Base-by-base conservation (phyloP, 495 filamentous ascomycete genomes). In the Hypomontagnella submonticulosa region DNA sequence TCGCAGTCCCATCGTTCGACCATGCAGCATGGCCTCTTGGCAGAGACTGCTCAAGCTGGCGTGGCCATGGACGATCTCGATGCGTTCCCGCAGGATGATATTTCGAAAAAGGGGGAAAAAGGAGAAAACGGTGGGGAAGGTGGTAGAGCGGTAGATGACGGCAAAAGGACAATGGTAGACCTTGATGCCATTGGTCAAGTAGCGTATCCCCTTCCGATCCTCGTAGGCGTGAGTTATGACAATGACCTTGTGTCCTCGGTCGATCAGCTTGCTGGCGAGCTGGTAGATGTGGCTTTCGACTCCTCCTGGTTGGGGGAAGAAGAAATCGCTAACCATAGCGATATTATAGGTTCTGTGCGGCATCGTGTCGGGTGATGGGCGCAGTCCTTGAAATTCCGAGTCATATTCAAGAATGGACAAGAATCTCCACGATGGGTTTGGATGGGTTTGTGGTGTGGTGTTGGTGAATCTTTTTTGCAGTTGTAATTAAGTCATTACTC, bases 201-300 rank as follows among this genome's bases (percentile, higher is more conserved):
- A 99, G 54, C 96, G 90, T n/a, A 99, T 87, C 3, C 95, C 95
- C 13, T 89, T 96, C 11, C 95, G 89, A 12, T 90, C 91, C 56
- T 90, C 85, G 74, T 99, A 97, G n/a, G 92, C 90, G 80, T 99
- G 95, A 0, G 96, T 99, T 71, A 99, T 93, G 69, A 99, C 91
- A 56, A 99, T 91, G 61, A 98, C 94, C 80, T 97, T 97, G 81
- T 99, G 95, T 32, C 95, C 95, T 19, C 95, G 90, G 75, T 99
- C 96, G 50, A 97, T 91, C 63, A 99, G 85, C 83, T 98, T 98
- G 30, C 89, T 91, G 34, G 95, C 95, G 37, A 99, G 83, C 77
- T 99, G 95, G 77, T 98, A 99, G 59, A 99, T 98, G 79, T 99
- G 95, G 79, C 91, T 95, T 82, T 99, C 95, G 59, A 99, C 86